Evolutionary conservation across 2,329 filamentous ascomycete genomes (phyloP).

Genomic region (Rhexocercosporidium sp.): DNA sequence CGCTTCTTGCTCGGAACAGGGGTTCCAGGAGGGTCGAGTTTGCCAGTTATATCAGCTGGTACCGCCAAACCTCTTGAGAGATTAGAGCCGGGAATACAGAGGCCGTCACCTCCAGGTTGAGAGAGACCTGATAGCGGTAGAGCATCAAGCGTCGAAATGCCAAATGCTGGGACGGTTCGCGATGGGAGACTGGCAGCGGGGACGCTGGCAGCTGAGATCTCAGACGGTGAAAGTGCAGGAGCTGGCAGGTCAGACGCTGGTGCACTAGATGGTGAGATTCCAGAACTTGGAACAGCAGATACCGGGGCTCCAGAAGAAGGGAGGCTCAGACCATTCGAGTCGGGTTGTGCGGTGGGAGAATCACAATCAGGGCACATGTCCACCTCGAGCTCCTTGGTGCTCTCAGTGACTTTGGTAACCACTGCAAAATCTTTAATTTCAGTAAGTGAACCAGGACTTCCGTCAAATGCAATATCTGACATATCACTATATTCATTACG

Average conservation of each 20-base stretch:
- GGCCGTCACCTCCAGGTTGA: background rate
- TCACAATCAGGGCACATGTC: slow-evolving; percentile 18
- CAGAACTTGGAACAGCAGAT: background rate
- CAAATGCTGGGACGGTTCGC: background rate
- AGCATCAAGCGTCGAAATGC: background rate
- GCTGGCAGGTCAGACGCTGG: background rate
- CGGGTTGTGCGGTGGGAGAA: background rate
- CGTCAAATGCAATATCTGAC: slow-evolving; percentile 18
- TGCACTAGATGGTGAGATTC: background rate
- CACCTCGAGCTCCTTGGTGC: background rate
- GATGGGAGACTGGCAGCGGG: background rate
- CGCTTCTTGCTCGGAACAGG: slow-evolving; percentile 11
- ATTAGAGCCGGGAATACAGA: background rate
- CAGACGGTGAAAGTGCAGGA: background rate
- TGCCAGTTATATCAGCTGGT: slow-evolving; percentile 18
- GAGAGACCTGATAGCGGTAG: background rate
- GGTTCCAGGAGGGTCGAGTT: slow-evolving; percentile 11
- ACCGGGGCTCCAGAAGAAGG: background rate
- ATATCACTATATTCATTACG: slow-evolving; percentile 4
- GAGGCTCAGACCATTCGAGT: background rate
- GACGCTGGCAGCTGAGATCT: background rate
- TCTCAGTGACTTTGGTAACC: background rate
- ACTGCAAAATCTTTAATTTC: background rate
- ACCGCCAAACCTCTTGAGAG: slow-evolving; percentile 7
- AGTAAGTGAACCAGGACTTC: background rate